Conservation (phyloP, 495 filamentous ascomycete genomes). For the Thozetella sp. region DNA sequence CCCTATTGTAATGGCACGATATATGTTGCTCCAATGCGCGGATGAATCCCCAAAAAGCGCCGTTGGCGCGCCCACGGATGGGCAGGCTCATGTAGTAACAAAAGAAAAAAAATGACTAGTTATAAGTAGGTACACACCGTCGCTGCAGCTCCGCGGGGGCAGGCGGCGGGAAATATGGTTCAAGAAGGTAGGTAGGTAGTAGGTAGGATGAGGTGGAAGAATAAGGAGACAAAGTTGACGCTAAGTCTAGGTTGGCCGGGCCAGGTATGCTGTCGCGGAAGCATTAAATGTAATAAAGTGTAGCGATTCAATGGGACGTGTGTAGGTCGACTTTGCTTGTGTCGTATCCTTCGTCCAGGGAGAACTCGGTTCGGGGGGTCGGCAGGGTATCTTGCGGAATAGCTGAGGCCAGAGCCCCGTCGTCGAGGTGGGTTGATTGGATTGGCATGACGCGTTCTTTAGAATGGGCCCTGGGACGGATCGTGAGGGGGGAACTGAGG, state of each 20-base stretch:
- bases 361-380: background rate
- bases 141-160: background rate
- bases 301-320: constrained; percentile 5
- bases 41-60: background rate
- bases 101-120: no score
- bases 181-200: background rate
- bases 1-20: background rate
- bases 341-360: background rate
- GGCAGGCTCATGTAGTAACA: background rate
- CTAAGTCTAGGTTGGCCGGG: constrained; percentile 7
- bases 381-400: background rate
- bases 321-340: background rate
- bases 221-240: constrained; percentile 3
- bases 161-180: background rate
- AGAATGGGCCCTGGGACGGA: constrained; percentile 22
- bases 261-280: background rate
- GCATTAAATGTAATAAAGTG: constrained; percentile 14
- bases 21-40: background rate
- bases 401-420: background rate
- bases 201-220: background rate
- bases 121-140: constrained; percentile 1
- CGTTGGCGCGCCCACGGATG: background rate
- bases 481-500: constrained; percentile 33
- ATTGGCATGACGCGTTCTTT: background rate
- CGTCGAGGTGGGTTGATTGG: background rate